A percentile compares a stretch with the other conserved stretches of the same genome.
These are phyloP conservation scores for Naegleria lovaniensis DNA, from an alignment of 208 protist genomes.

Conservation along the genomic window DNA sequence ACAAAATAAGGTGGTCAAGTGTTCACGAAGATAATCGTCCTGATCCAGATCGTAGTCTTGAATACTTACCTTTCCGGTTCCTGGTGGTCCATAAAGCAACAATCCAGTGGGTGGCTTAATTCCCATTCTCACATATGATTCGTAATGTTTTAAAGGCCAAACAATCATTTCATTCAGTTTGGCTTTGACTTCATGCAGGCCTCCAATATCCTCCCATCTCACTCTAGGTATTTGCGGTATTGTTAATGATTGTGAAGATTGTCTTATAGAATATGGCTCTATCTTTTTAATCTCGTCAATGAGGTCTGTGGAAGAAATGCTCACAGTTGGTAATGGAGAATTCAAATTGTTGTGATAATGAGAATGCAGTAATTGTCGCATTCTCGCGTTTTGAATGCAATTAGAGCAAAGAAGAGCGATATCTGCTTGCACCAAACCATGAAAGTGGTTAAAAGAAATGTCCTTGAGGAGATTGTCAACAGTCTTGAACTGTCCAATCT, in stretches of 20 bases:
- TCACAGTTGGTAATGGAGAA: not conserved
- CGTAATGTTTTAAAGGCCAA: conserved; percentile 72
- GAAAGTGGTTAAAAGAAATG: not conserved
- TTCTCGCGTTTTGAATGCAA: not conserved
- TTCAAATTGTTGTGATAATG: not conserved
- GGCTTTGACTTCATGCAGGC: conserved; percentile 75
- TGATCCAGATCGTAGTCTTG: no score
- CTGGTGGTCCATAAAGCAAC: conserved; percentile 83
- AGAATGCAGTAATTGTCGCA: not conserved
- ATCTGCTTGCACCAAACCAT: not conserved
- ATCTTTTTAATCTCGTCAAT: not conserved
- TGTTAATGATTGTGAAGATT: conserved; percentile 55
- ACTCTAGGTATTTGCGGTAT: conserved; percentile 73
- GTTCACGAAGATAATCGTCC: no score
- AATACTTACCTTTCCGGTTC: conserved; percentile 33
- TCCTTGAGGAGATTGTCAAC: not conserved
- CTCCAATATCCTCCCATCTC: conserved; percentile 88
- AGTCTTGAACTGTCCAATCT: not conserved
- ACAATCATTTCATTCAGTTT: conserved; percentile 75
- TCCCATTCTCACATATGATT: conserved; percentile 78
- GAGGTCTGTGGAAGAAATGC: not conserved
- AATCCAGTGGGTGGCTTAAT: conserved; percentile 78
- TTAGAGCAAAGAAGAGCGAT: not conserved
- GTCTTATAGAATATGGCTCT: conserved; percentile 3
- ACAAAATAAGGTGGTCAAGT: no score